Evolutionary conservation across 768 basidiomycete species (phyloP).

Genomic region (Amanita fuliginea): DNA sequence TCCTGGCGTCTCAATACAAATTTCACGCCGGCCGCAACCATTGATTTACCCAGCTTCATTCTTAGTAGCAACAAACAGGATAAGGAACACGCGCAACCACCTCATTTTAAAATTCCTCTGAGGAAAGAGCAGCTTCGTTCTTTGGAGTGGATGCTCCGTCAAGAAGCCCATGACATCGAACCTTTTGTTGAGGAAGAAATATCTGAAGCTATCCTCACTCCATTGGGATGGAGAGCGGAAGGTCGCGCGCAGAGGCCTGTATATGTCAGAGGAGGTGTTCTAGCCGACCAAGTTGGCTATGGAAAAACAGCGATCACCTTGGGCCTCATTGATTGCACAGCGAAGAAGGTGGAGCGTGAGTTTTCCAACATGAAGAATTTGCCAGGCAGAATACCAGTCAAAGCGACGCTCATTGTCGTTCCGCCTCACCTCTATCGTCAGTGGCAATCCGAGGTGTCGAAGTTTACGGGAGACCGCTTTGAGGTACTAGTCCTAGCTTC

Average conservation of each 20-base stretch:
- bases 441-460: conserved; percentile 78
- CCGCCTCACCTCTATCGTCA: conserved; percentile 86
- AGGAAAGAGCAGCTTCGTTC: conserved; percentile 86
- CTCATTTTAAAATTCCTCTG: conserved; percentile 62
- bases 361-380: conserved; percentile 37
- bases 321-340: conserved; percentile 71
- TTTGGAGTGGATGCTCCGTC: conserved; percentile 83
- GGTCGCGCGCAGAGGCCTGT: conserved; percentile 75
- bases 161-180: conserved; percentile 50
- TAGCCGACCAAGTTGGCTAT: conserved; percentile 95
- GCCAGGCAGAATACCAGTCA: conserved; percentile 62
- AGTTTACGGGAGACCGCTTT: conserved; percentile 63
- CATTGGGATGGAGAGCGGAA: conserved; percentile 91
- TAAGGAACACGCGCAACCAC: conserved; percentile 61
- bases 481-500: conserved; percentile 58
- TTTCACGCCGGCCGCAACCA: conserved; percentile 53
- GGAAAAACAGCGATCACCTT: conserved; percentile 95
- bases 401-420: conserved; percentile 76
- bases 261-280: conserved; percentile 75
- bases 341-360: conserved; percentile 44
- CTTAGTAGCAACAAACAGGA: conserved; percentile 72
- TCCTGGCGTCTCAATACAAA: conserved; percentile 81
- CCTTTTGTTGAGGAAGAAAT: conserved; percentile 93
- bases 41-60: conserved; percentile 50
- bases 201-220: conserved; percentile 76